These are phyloP conservation scores for Kentomonas sorsogonicus DNA, from an alignment of 208 protist species.

Conservation along the genomic window DNA sequence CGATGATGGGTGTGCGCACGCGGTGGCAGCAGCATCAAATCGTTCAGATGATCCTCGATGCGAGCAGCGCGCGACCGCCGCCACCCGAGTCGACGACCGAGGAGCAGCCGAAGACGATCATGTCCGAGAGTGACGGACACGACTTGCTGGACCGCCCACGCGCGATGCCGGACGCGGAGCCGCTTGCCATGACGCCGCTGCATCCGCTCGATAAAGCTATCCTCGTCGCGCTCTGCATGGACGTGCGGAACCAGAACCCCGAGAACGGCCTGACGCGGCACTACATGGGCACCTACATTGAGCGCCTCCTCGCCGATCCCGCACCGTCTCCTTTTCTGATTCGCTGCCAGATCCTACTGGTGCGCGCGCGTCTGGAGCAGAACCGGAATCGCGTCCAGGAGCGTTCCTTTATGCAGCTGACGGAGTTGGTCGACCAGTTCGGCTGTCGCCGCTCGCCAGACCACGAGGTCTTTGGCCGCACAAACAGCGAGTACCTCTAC, in stretches of 20 bases:
- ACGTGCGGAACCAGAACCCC: slow-evolving; percentile 87
- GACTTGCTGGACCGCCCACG: slow-evolving; percentile 79
- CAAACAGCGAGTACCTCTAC: slow-evolving; percentile 76
- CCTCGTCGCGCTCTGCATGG: slow-evolving; percentile 75
- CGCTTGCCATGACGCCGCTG: slow-evolving; percentile 38
- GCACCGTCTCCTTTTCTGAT: slow-evolving; percentile 68
- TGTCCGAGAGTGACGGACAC: slow-evolving; percentile 78
- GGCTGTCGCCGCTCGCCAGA: slow-evolving; percentile 42
- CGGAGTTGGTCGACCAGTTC: slow-evolving; percentile 85
- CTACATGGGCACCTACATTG: slow-evolving; percentile 87
- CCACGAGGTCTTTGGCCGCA: slow-evolving; percentile 39
- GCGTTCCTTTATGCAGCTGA: slow-evolving; percentile 86
- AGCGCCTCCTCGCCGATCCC: slow-evolving; percentile 76
- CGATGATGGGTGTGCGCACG: slow-evolving; percentile 86
- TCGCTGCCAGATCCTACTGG: slow-evolving; percentile 62
- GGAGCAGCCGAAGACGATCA: slow-evolving; percentile 43
- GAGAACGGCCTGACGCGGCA: slow-evolving; percentile 83
- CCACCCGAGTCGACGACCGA: slow-evolving; percentile 22
- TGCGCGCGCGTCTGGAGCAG: slow-evolving; percentile 73
- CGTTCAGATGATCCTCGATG: slow-evolving; percentile 81
- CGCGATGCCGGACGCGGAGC: slow-evolving; percentile 32
- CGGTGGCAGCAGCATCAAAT: slow-evolving; percentile 86
- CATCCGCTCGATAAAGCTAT: slow-evolving; percentile 84
- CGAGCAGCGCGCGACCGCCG: slow-evolving; percentile 29
- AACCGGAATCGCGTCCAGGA: slow-evolving; percentile 74